Evolutionary conservation across 1,284 basidiomycete species (phyloP).

Genomic region (Puccinia novopanici): DNA sequence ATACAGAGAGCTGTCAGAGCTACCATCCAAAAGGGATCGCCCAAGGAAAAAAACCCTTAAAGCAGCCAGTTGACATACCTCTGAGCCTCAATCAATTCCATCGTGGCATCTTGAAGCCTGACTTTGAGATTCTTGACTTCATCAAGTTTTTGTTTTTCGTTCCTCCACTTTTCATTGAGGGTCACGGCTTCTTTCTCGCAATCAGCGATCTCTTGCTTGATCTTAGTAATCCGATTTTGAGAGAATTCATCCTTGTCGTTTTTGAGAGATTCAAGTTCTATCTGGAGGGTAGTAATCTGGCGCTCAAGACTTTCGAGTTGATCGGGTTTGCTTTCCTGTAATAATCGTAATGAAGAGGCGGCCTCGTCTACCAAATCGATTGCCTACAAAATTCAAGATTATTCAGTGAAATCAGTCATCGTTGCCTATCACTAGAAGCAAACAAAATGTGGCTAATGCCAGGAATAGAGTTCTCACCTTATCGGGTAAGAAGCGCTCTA

Average conservation of each 20-base stretch:
- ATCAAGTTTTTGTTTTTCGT: constrained; percentile 74
- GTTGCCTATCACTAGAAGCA: constrained; percentile 62
- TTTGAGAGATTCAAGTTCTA: constrained; percentile 84
- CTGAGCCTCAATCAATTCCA: constrained; percentile 83
- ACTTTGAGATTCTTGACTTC: constrained; percentile 74
- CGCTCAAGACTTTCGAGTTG: constrained; percentile 79
- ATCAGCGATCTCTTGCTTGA: constrained; percentile 68
- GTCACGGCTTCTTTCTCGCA: constrained; percentile 69
- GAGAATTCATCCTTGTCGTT: constrained; percentile 83
- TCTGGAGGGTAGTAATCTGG: constrained; percentile 81
- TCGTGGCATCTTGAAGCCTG: constrained; percentile 53
- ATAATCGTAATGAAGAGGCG: constrained; percentile 79
- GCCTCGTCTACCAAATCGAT: constrained; percentile 84
- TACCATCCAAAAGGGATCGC: background rate
- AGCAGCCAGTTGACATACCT: constrained; percentile 62
- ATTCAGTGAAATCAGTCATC: constrained; percentile 6
- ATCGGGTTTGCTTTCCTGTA: constrained; percentile 87
- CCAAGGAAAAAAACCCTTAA: background rate
- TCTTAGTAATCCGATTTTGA: constrained; percentile 69
- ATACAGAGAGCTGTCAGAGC: background rate
- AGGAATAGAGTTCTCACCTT: constrained; percentile 68
- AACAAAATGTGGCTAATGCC: background rate
- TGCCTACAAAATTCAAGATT: constrained; percentile 18
- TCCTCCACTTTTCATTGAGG: constrained; percentile 72
- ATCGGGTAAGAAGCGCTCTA: constrained; percentile 80